phyloP scores from a whole-genome alignment of 1,139 yeast species.

The Magnusiomyces fungicola region DNA sequence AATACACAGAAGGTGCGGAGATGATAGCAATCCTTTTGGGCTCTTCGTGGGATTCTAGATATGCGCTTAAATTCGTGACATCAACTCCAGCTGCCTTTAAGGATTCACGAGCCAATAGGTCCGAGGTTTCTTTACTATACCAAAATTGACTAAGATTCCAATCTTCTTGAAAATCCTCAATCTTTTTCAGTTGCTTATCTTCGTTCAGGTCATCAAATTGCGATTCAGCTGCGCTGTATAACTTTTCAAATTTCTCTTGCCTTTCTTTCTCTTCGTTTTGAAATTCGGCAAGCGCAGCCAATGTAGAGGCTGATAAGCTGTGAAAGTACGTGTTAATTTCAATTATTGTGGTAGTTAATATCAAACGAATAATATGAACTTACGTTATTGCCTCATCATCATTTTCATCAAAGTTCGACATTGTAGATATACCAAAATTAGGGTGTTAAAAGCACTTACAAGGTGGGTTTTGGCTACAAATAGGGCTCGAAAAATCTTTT shows the following conservation, averaged over 20 bases:
- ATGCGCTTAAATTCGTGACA: constrained; percentile 26
- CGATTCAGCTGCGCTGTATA: constrained; percentile 52
- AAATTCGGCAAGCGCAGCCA: constrained; percentile 73
- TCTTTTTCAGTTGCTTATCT: constrained; percentile 27
- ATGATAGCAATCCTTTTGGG: constrained; percentile 37
- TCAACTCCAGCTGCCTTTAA: constrained; percentile 54
- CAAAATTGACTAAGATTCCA: constrained; percentile 94
- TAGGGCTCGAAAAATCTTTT: no score
- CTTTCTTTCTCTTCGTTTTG: constrained; percentile 58
- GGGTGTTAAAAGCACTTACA: no score
- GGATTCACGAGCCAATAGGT: constrained; percentile 55
- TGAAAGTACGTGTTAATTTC: neutral
- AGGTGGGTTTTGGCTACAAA: no score
- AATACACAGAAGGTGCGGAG: constrained; percentile 89
- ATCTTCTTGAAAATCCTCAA: constrained; percentile 73
- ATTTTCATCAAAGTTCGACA: neutral
- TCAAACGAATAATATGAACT: neutral
- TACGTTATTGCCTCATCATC: constrained; percentile 4
- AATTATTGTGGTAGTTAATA: neutral
- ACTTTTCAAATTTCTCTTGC: constrained; percentile 48
- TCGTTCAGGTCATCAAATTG: constrained; percentile 27
- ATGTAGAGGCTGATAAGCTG: constrained; percentile 58
- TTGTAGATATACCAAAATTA: no score
- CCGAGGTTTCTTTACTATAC: constrained; percentile 72
- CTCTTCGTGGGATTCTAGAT: neutral